Base-by-base conservation (phyloP, 768 basidiomycete genomes). In the Cytidiella melzeri region DNA sequence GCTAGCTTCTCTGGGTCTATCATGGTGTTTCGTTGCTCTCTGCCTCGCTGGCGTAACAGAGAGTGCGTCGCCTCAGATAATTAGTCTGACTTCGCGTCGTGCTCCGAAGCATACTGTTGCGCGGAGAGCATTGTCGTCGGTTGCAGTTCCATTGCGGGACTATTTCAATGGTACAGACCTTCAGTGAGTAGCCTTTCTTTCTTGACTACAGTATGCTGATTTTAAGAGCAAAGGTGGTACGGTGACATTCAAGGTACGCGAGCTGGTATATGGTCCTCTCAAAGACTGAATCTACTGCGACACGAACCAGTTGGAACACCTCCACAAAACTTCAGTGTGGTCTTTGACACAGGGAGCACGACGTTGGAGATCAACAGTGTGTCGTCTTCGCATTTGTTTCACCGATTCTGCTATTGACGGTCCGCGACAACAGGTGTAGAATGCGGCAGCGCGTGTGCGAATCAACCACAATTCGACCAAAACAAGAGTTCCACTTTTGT, bases 291-390 rank as follows among this genome's bases (percentile, higher is more conserved):
- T n/a, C n/a, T n/a, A n/a, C n/a, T n/a, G n/a, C n/a, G n/a, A n/a
- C n/a, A n/a, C n/a, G n/a, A n/a, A n/a, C n/a, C 58, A 72, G 74
- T 79, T 39, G 77, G 79, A 21, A 80, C 78, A 1, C 79, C 78
- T 9, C 75, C 77, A 2, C 79, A 81, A 54, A 53, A 47, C 1
- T 56, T 67, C 45, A 62, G 36, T 48, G 78, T 80, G 41, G 75
- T 81, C 11, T 81, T 81, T 62, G 80, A 81, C 55, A 81, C 79
- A 11, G 79, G 78, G 41, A 77, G 74, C 51, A 58, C 60, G 6
- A 67, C 68, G 10, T 66, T 76, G 11, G 75, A 76, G 63, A 73
- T 77, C 51, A 72, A 72, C 3, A 75, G 76, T 73, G 54, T 48
- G 73, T 59, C 12, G 26, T 11, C 25, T 18, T 18, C 25, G 26